phyloP scores from a whole-genome alignment of 2,329 filamentous ascomycete genomes.

The Thielaviopsis euricoi region DNA sequence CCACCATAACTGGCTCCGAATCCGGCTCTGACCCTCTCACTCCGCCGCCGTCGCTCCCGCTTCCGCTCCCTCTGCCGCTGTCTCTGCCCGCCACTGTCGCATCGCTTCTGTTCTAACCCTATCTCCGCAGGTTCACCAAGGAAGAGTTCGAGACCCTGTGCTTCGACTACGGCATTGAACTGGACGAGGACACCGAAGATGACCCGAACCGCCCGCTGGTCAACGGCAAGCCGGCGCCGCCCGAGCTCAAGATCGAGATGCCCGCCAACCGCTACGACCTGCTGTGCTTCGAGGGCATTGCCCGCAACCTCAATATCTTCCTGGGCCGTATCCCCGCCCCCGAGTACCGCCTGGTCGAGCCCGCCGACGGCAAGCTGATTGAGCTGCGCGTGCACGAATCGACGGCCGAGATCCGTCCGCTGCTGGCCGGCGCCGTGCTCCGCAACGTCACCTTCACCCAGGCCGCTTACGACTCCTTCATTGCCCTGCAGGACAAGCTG shows the following conservation, averaged over 20 bases:
- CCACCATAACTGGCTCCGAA: neutral
- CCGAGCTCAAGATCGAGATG: constrained; percentile 95
- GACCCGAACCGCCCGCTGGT: constrained; percentile 50
- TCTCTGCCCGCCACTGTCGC: constrained; percentile 9
- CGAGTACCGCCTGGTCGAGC: constrained; percentile 60
- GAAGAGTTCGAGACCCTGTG: constrained; percentile 94
- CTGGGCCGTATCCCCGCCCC: constrained; percentile 58
- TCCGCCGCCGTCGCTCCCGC: constrained; percentile 5
- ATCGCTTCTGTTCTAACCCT: constrained; percentile 12
- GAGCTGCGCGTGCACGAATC: constrained; percentile 64
- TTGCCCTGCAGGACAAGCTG: constrained; percentile 90
- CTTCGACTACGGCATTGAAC: constrained; percentile 96
- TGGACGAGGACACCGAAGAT: constrained; percentile 86
- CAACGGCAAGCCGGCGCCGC: constrained; percentile 67
- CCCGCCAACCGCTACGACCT: constrained; percentile 89
- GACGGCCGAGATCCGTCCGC: constrained; percentile 66
- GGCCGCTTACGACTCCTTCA: constrained; percentile 92
- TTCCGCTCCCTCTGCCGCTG: too few relatives aligned
- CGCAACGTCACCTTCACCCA: constrained; percentile 84
- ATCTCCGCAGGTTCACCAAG: constrained; percentile 54
- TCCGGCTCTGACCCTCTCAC: constrained; percentile 11
- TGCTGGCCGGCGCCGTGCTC: constrained; percentile 77
- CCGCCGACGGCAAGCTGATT: constrained; percentile 56
- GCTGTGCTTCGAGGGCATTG: constrained; percentile 94
- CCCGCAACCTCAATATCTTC: constrained; percentile 93